phyloP scores from a whole-genome alignment of 352 stramenopile genomes.

The Pythium guiyangense region DNA sequence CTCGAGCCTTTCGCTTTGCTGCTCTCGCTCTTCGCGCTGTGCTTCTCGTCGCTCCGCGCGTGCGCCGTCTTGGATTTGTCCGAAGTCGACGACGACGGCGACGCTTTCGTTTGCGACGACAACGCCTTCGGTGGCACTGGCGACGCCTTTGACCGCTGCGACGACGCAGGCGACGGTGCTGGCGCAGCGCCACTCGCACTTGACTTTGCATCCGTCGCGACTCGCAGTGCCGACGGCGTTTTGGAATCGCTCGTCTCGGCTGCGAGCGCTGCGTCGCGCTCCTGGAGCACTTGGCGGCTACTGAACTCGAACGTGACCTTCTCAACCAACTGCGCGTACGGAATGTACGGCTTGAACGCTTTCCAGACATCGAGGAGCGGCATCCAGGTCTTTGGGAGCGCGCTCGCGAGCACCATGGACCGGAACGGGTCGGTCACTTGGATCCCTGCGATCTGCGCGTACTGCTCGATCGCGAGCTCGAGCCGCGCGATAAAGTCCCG shows the following conservation, averaged over 20 bases:
- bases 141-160: too few relatives aligned
- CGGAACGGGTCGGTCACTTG: conserved; percentile 36
- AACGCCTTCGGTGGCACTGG: background rate
- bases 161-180: too few relatives aligned
- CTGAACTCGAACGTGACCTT: conserved; percentile 23
- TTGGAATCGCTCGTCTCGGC: background rate
- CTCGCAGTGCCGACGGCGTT: background rate
- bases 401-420: conserved; percentile 29
- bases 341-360: conserved; percentile 33
- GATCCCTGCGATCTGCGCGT: conserved; percentile 29
- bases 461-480: conserved; percentile 39
- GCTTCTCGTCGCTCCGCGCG: background rate
- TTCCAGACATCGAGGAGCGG: conserved; percentile 26
- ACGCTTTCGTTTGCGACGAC: background rate
- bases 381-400: conserved; percentile 26
- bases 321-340: conserved; percentile 32
- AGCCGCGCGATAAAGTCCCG: conserved; percentile 34
- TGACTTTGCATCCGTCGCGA: background rate
- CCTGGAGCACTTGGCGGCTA: conserved; percentile 8
- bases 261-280: conserved; percentile 13
- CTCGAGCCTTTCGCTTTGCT: background rate
- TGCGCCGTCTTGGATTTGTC: background rate
- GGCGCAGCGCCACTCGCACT: background rate
- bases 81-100: background rate
- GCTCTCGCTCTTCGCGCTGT: background rate